Conservation (phyloP, 1,284 basidiomycete species). For the Apiotrichum brassicae region DNA sequence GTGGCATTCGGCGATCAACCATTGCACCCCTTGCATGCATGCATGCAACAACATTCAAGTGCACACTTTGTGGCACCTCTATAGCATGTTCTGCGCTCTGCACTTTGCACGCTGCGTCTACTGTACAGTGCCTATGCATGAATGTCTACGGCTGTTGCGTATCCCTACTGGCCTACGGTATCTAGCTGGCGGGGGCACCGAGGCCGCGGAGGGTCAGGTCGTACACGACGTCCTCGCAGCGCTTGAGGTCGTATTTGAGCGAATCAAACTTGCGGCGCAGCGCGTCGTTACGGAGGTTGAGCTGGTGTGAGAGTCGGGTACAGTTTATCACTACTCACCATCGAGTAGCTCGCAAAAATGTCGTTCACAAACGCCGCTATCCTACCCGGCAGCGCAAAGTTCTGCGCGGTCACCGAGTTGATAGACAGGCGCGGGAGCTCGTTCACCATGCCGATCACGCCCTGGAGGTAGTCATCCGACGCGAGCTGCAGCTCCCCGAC, state of each 20-base stretch:
- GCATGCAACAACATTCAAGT: too few species aligned
- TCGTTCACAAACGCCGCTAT: conserved; percentile 47
- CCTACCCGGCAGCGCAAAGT: conserved; percentile 43
- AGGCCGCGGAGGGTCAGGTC: conserved; percentile 43
- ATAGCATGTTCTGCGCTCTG: too few species aligned
- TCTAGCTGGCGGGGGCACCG: conserved; percentile 5
- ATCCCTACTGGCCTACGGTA: too few species aligned
- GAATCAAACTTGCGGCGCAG: conserved; percentile 46
- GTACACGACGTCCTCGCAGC: conserved; percentile 48
- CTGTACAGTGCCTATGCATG: background rate
- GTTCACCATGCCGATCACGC: conserved; percentile 47
- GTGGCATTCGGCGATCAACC: background rate
- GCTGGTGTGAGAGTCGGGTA: conserved; percentile 19
- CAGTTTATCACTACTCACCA: conserved; percentile 28
- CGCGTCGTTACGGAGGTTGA: conserved; percentile 47
- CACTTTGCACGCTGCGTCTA: background rate
- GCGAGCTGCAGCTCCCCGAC: conserved; percentile 37
- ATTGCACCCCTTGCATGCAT: too few species aligned
- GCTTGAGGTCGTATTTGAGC: conserved; percentile 48
- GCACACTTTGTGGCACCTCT: too few species aligned
- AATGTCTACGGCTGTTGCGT: background rate
- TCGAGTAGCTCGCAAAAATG: conserved; percentile 46
- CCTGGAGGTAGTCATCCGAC: conserved; percentile 47
- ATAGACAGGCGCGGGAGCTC: conserved; percentile 46
- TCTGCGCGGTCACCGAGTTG: conserved; percentile 47